Percentiles rank a stretch among this genome's conserved stretches.
Evolutionary conservation across 176 grass and related monocot species (phyloP).

Genomic region (Oryza glaberrima): DNA sequence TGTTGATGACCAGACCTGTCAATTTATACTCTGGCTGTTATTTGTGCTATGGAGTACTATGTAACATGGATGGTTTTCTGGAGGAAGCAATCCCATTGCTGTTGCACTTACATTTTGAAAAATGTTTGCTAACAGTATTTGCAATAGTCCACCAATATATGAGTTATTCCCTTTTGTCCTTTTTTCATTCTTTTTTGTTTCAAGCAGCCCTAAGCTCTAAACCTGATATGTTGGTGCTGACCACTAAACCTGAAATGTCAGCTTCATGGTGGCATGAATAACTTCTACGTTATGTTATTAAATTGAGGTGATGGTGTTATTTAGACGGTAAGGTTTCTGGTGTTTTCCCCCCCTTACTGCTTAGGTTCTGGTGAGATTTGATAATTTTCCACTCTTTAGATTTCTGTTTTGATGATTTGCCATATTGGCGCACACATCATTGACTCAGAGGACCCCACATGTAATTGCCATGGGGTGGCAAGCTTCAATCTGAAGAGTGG

Average conservation of each 20-base stretch:
- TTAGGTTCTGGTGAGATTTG: neutral
- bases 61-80: neutral
- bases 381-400: neutral
- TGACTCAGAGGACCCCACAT: neutral
- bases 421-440: neutral
- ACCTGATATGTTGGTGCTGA: neutral
- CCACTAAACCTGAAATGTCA: conserved; percentile 1
- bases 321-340: conserved; percentile 16
- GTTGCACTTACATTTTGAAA: neutral
- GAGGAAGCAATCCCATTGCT: neutral
- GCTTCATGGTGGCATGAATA: neutral
- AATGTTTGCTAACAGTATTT: neutral
- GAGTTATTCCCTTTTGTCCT: neutral
- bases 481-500: neutral
- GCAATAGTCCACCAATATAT: neutral
- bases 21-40: conserved; percentile 1
- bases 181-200: neutral
- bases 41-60: neutral
- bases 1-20: neutral
- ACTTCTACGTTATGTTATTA: conserved; percentile 27
- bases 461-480: neutral
- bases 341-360: neutral
- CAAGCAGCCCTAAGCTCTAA: conserved; percentile 9
- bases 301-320: neutral
- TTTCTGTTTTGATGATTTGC: neutral